Evolutionary conservation across 345 rosid species (phyloP).

Genomic region (Passiflora organensis): DNA sequence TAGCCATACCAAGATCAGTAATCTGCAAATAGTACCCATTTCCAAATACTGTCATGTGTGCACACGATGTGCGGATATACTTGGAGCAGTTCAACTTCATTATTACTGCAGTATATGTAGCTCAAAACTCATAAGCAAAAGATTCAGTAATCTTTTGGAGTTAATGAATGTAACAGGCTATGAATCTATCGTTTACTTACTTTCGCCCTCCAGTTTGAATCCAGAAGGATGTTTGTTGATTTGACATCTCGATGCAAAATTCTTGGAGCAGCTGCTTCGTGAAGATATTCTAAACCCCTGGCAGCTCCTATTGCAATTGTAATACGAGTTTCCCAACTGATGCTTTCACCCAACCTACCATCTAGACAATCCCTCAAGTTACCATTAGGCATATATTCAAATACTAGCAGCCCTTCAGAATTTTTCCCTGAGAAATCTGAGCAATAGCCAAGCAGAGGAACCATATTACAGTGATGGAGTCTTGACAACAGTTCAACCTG

Average conservation of each 20-base stretch:
- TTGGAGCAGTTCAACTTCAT: not conserved
- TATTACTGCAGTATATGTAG: not conserved
- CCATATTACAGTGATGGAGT: constrained; percentile 92
- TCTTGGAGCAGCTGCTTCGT: constrained; percentile 97
- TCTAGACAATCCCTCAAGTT: constrained; percentile 83
- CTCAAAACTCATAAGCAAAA: not conserved
- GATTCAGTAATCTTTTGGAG: not conserved
- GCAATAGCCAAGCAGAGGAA: constrained; percentile 88
- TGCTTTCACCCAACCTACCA: constrained; percentile 49
- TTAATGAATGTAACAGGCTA: not conserved
- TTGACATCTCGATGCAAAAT: constrained; percentile 95
- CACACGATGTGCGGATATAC: not conserved
- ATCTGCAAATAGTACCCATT: constrained; percentile 45
- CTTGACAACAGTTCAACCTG: constrained; percentile 82
- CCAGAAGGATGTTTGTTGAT: constrained; percentile 88
- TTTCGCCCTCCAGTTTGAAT: constrained; percentile 79
- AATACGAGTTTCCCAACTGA: constrained; percentile 81
- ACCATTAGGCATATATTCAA: constrained; percentile 78
- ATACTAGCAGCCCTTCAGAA: constrained; percentile 77
- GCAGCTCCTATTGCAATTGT: constrained; percentile 92
- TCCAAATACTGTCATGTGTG: not conserved
- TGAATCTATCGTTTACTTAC: constrained; percentile 35
- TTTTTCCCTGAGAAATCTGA: constrained; percentile 70
- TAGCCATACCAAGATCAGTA: constrained; percentile 98
- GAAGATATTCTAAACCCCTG: constrained; percentile 96